phyloP scores from a whole-genome alignment of 805 yeast species.

The Pichia manshurica region DNA sequence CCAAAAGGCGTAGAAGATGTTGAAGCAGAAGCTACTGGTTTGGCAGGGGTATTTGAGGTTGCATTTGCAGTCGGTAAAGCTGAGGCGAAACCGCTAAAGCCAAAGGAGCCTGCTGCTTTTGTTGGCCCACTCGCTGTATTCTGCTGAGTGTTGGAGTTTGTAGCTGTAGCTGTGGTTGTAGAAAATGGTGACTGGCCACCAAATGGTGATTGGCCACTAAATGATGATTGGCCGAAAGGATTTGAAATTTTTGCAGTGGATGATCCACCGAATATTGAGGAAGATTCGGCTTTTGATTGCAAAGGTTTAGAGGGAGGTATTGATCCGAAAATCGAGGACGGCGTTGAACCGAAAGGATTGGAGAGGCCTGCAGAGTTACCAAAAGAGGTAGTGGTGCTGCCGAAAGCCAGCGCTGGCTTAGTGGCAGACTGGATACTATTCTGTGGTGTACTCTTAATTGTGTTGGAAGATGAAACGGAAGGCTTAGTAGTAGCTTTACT shows the following conservation, averaged over 20 bases:
- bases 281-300: no score
- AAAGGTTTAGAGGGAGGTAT: background rate
- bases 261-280: constrained; percentile 5
- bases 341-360: background rate
- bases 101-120: background rate
- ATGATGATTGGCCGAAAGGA: constrained; percentile 10
- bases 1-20: background rate
- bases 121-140: no score
- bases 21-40: background rate
- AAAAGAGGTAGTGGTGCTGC: no score
- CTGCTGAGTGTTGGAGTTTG: background rate
- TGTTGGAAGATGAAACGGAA: background rate
- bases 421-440: no score
- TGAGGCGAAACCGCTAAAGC: no score
- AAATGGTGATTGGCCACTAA: constrained; percentile 5
- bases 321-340: background rate
- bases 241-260: constrained; percentile 5
- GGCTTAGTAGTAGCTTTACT: constrained; percentile 6
- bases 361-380: no score
- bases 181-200: no score
- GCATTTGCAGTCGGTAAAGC: no score
- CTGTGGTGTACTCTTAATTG: no score
- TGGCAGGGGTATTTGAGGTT: background rate
- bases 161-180: background rate
- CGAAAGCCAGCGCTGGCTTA: no score